Evolutionary conservation across 1,284 basidiomycete genomes (phyloP).

Genomic region (Xerocomus nothofagi): DNA sequence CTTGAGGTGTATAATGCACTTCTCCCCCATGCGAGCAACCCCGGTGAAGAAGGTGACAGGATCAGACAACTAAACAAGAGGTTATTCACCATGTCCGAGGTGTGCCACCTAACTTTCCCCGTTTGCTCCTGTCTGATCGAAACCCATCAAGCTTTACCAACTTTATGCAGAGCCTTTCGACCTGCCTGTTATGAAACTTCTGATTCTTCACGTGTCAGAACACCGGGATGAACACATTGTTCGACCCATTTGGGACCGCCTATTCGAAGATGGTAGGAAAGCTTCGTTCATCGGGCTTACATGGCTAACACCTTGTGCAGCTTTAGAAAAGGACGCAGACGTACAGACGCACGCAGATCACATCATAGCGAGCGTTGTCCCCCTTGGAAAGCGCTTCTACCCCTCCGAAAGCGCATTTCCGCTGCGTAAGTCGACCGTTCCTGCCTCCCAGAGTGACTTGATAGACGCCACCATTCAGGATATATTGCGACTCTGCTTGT

Average conservation of each 20-base stretch:
- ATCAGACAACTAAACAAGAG: conserved; percentile 55
- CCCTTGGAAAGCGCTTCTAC: conserved; percentile 82
- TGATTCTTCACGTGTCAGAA: conserved; percentile 93
- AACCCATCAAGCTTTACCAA: conserved; percentile 71
- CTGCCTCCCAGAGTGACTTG: neutral
- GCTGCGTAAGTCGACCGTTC: conserved; percentile 54
- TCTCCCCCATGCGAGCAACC: conserved; percentile 58
- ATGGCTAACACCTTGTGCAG: conserved; percentile 32
- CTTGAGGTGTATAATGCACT: conserved; percentile 79
- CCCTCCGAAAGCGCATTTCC: conserved; percentile 92
- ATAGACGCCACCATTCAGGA: conserved; percentile 44
- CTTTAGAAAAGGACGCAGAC: conserved; percentile 50
- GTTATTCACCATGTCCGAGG: conserved; percentile 71
- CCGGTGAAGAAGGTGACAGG: conserved; percentile 53
- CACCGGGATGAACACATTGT: conserved; percentile 84
- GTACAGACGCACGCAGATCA: conserved; percentile 56
- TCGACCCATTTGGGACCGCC: conserved; percentile 84
- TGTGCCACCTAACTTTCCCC: conserved; percentile 34
- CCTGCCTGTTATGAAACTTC: conserved; percentile 80
- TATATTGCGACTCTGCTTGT: conserved; percentile 69
- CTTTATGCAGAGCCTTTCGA: conserved; percentile 88
- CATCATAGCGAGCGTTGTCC: conserved; percentile 62
- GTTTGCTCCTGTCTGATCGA: conserved; percentile 10
- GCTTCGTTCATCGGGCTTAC: neutral
- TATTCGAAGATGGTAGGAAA: conserved; percentile 75